These are phyloP conservation scores for Cicer bijugum DNA, from an alignment of 306 rosid genomes.

Conservation along the genomic window DNA sequence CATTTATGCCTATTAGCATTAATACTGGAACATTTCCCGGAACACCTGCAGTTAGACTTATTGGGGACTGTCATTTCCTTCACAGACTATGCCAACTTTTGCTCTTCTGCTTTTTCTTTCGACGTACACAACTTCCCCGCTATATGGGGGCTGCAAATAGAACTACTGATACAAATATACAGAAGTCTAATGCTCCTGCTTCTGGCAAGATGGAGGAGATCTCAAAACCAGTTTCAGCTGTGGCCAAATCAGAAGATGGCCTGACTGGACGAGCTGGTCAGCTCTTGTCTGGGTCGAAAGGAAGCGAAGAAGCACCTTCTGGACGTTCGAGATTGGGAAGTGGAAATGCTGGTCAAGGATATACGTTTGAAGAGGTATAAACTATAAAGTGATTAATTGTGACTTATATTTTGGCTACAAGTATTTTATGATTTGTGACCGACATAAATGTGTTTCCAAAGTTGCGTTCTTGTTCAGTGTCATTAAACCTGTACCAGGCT, in stretches of 20 bases:
- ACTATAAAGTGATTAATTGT: conserved; percentile 44
- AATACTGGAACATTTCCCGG: conserved; percentile 99
- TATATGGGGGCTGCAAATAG: conserved; percentile 68
- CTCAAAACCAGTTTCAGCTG: conserved; percentile 64
- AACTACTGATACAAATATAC: conserved; percentile 70
- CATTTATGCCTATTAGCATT: conserved; percentile 96
- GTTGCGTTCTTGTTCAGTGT: neutral
- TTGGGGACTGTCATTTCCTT: conserved; percentile 98
- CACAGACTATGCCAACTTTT: conserved; percentile 94
- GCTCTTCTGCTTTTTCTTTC: conserved; percentile 97
- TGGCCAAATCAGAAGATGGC: conserved; percentile 75
- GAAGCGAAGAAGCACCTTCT: conserved; percentile 73
- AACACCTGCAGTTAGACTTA: conserved; percentile 98
- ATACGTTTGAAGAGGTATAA: conserved; percentile 91
- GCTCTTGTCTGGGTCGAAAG: conserved; percentile 72
- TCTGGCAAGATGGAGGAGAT: conserved; percentile 85
- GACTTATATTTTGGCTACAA: conserved; percentile 11
- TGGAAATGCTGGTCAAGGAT: conserved; percentile 99
- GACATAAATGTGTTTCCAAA: neutral
- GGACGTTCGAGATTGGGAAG: conserved; percentile 81
- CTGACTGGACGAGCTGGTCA: conserved; percentile 70
- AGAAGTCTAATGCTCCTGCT: conserved; percentile 64
- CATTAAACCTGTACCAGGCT: too few species aligned
- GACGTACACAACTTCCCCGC: conserved; percentile 85
- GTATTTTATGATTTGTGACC: conserved; percentile 5